Evolutionary conservation across 345 rosid species (phyloP).

Genomic region (Microcos paniculata): DNA sequence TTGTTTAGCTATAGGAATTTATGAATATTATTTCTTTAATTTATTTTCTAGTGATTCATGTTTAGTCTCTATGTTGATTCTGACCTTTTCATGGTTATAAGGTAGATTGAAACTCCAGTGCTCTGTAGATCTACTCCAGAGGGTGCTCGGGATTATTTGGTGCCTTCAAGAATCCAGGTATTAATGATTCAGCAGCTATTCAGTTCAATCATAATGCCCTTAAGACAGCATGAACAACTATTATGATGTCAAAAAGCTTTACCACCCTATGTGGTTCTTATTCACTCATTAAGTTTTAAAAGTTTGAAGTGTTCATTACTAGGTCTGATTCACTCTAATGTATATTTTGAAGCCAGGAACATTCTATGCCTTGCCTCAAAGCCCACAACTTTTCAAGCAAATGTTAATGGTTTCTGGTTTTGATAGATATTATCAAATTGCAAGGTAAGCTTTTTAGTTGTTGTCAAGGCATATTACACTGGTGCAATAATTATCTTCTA

Average conservation of each 20-base stretch:
- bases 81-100: conserved; percentile 46
- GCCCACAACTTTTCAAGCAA: conserved; percentile 96
- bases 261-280: not conserved
- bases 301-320: not conserved
- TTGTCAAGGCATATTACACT: conserved; percentile 12
- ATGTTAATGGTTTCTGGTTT: conserved; percentile 99
- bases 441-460: conserved; percentile 55
- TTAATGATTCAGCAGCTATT: conserved; percentile 11
- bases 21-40: not conserved
- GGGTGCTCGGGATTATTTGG: conserved; percentile 96
- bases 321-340: conserved; percentile 39
- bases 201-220: not conserved
- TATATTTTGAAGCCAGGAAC: conserved; percentile 91
- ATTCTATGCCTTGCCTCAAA: conserved; percentile 96
- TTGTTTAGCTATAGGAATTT: not conserved
- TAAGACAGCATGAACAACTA: not conserved
- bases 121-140: conserved; percentile 97
- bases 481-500: conserved; percentile 9
- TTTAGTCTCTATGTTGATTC: conserved; percentile 31
- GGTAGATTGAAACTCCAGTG: conserved; percentile 96
- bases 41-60: not conserved
- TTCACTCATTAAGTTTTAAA: not conserved
- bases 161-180: conserved; percentile 98
- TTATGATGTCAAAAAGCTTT: not conserved
- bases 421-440: conserved; percentile 93